A percentile compares a stretch with the other conserved stretches of the same genome.
Evolutionary conservation across 2,329 filamentous ascomycete genomes (phyloP).

Genomic region (Paracoccidioides lutzii): DNA sequence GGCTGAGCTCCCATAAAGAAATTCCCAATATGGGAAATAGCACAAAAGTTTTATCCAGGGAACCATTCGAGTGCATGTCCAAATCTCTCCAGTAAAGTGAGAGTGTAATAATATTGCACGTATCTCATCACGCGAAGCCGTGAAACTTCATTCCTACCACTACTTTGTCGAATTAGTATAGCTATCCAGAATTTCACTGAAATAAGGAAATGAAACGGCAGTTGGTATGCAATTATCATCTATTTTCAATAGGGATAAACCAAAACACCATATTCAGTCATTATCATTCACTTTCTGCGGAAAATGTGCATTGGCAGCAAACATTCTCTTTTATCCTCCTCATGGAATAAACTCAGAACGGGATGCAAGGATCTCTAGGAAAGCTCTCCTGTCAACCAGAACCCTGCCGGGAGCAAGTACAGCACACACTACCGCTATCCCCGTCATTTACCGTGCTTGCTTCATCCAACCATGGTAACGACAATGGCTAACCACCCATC

Average conservation of each 20-base stretch:
- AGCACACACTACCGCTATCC: neutral
- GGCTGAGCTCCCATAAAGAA: too few species aligned
- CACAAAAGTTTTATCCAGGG: too few species aligned
- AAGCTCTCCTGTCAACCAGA: neutral
- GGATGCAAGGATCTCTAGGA: neutral
- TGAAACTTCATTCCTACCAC: too few species aligned
- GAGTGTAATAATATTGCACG: too few species aligned
- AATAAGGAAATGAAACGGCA: neutral
- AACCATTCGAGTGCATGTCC: too few species aligned
- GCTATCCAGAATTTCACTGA: neutral
- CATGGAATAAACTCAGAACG: neutral
- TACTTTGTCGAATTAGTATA: too few species aligned
- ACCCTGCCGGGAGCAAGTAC: neutral
- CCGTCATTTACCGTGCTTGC: neutral
- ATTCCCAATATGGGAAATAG: too few species aligned
- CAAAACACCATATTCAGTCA: too few species aligned
- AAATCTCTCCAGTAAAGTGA: too few species aligned
- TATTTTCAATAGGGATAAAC: neutral
- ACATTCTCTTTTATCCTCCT: neutral
- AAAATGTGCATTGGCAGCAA: neutral
- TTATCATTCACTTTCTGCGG: too few species aligned
- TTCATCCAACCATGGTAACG: slow-evolving; percentile 53
- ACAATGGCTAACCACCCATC: slow-evolving; percentile 87
- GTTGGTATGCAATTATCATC: neutral
- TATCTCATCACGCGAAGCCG: too few species aligned